phyloP scores from a whole-genome alignment of 331 rosid species.

The Malus hybrid region DNA sequence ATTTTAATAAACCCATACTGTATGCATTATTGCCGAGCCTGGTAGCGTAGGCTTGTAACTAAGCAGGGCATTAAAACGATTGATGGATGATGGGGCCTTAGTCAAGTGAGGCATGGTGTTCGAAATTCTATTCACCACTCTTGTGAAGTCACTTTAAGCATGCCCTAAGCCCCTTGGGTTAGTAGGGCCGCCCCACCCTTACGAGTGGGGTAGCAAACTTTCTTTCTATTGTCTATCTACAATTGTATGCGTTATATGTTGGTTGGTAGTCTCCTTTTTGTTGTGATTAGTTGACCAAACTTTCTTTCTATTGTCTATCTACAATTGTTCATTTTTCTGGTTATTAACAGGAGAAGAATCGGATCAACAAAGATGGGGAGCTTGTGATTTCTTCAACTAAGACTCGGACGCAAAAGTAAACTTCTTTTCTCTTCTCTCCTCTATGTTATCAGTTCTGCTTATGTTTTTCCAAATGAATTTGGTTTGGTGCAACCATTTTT shows the following conservation, averaged over 20 bases:
- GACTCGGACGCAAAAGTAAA: constrained; percentile 88
- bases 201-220: neutral
- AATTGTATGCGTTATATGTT: too few species aligned
- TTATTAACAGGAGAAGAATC: constrained; percentile 76
- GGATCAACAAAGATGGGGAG: constrained; percentile 89
- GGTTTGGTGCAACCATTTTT: constrained; percentile 12
- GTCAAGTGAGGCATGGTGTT: neutral
- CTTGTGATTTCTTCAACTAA: constrained; percentile 91
- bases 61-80: too few species aligned
- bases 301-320: constrained; percentile 7
- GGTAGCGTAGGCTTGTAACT: neutral
- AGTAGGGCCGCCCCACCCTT: too few species aligned
- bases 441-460: constrained; percentile 1
- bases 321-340: constrained; percentile 12
- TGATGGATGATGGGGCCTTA: neutral
- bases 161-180: too few species aligned
- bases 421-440: constrained; percentile 21
- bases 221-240: constrained; percentile 5
- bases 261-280: neutral
- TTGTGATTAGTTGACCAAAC: constrained; percentile 7
- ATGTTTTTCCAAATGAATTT: neutral
- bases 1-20: too few species aligned
- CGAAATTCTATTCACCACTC: neutral
- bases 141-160: neutral
- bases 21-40: neutral